Percentiles rank a stretch among this genome's conserved stretches.
These are phyloP conservation scores for Penicillium sp. DNA, from an alignment of 2,329 filamentous ascomycete species.

Conservation along the genomic window DNA sequence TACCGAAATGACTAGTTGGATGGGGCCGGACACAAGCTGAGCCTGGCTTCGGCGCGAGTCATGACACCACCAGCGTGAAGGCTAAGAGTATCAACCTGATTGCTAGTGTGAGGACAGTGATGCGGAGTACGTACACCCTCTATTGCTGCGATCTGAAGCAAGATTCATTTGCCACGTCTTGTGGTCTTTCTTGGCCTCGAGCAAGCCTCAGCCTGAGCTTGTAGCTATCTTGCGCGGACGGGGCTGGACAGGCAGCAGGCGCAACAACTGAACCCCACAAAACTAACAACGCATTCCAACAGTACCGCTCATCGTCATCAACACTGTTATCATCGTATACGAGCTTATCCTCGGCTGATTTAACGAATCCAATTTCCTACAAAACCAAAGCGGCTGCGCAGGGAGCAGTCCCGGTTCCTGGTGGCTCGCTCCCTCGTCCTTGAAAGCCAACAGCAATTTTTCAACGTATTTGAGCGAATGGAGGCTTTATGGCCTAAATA, in stretches of 20 bases:
- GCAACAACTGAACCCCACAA: not conserved
- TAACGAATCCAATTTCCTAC: not conserved
- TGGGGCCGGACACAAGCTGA: constrained; percentile 67
- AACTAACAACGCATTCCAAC: constrained; percentile 8
- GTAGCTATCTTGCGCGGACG: not conserved
- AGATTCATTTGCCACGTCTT: not conserved
- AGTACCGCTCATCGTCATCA: constrained; percentile 85
- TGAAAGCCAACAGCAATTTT: not conserved
- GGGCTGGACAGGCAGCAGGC: not conserved
- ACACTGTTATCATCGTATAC: constrained; percentile 79
- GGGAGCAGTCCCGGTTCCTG: not conserved
- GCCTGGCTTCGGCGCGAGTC: constrained; percentile 72
- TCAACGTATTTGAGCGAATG: not conserved
- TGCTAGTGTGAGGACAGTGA: constrained; percentile 83
- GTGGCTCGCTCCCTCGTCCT: not conserved
- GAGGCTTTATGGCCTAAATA: not conserved
- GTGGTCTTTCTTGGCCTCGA: too few species aligned
- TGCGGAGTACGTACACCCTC: constrained; percentile 70
- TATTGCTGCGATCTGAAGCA: not conserved
- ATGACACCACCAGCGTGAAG: constrained; percentile 76
- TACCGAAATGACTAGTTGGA: constrained; percentile 61
- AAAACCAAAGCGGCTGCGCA: not conserved
- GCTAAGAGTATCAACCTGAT: constrained; percentile 87
- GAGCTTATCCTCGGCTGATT: constrained; percentile 71
- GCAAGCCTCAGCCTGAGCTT: not conserved